A percentile compares a stretch with the other conserved stretches of the same genome.
These are phyloP conservation scores for Alliaria petiolata DNA, from an alignment of 345 rosid genomes.

Conservation along the genomic window DNA sequence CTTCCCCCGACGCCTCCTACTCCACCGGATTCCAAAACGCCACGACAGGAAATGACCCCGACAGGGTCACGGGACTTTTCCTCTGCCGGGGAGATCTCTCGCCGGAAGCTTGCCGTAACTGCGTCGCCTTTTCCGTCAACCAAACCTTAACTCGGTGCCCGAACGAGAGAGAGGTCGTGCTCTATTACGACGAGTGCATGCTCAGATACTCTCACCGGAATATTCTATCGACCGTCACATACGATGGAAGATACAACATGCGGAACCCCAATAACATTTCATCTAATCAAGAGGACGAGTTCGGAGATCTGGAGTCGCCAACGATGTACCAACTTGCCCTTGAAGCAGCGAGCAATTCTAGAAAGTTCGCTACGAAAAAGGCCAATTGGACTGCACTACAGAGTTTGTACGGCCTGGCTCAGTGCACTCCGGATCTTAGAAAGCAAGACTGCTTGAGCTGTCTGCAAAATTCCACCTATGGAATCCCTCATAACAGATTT, in stretches of 20 bases:
- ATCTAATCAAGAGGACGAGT: not conserved
- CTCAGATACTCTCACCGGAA: conserved; percentile 29
- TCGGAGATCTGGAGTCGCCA: not conserved
- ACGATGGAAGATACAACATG: not conserved
- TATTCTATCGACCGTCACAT: not conserved
- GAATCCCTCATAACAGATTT: not conserved
- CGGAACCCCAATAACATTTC: not conserved
- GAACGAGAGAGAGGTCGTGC: not conserved
- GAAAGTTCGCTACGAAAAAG: conserved; percentile 21
- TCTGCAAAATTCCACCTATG: not conserved
- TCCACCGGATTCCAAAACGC: conserved; percentile 39
- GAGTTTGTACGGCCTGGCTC: conserved; percentile 31
- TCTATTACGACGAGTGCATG: conserved; percentile 34
- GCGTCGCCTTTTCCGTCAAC: not conserved
- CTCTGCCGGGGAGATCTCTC: not conserved
- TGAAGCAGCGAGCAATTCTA: not conserved
- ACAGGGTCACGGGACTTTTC: conserved; percentile 37
- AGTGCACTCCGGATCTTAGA: conserved; percentile 51
- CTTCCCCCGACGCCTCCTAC: not conserved
- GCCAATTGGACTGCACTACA: not conserved
- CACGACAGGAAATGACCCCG: conserved; percentile 25
- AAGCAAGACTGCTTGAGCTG: conserved; percentile 26
- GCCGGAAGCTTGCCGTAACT: conserved; percentile 1
- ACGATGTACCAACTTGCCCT: not conserved
- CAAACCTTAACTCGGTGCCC: not conserved